These are phyloP conservation scores for Capronia coronata DNA, from an alignment of 2,329 filamentous ascomycete genomes.

Conservation along the genomic window DNA sequence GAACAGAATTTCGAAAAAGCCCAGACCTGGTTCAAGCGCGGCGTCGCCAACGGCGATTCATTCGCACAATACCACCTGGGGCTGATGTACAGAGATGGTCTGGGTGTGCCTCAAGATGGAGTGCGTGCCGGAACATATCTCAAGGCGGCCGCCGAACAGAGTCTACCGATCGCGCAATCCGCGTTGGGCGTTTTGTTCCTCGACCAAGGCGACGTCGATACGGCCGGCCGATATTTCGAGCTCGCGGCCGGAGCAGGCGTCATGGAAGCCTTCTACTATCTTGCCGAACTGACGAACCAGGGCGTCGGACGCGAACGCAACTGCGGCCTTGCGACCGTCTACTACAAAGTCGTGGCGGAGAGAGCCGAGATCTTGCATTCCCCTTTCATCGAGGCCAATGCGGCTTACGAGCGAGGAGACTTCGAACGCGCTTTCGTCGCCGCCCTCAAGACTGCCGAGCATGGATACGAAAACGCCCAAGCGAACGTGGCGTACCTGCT, in stretches of 20 bases:
- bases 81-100: conserved; percentile 73
- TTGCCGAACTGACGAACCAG: conserved; percentile 77
- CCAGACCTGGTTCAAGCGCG: conserved; percentile 74
- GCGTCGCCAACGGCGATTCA: conserved; percentile 66
- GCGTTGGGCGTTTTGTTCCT: conserved; percentile 77
- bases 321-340: conserved; percentile 68
- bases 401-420: conserved; percentile 72
- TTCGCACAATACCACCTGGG: conserved; percentile 81
- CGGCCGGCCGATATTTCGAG: conserved; percentile 81
- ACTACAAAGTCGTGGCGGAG: conserved; percentile 76
- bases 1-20: conserved; percentile 72
- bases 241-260: conserved; percentile 74
- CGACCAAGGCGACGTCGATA: conserved; percentile 76
- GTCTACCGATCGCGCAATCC: conserved; percentile 73
- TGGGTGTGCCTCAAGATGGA: conserved; percentile 64
- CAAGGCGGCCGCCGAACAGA: conserved; percentile 71
- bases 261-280: conserved; percentile 85
- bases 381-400: conserved; percentile 74
- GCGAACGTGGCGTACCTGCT: conserved; percentile 84
- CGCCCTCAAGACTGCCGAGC: conserved; percentile 83
- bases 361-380: conserved; percentile 67
- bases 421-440: conserved; percentile 71
- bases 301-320: conserved; percentile 74
- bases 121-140: conserved; percentile 69
- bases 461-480: conserved; percentile 83